Evolutionary conservation across 2,329 filamentous ascomycete species (phyloP), one percentile per base, ranked within the genome.

Genomic region (Claviceps capensis): DNA sequence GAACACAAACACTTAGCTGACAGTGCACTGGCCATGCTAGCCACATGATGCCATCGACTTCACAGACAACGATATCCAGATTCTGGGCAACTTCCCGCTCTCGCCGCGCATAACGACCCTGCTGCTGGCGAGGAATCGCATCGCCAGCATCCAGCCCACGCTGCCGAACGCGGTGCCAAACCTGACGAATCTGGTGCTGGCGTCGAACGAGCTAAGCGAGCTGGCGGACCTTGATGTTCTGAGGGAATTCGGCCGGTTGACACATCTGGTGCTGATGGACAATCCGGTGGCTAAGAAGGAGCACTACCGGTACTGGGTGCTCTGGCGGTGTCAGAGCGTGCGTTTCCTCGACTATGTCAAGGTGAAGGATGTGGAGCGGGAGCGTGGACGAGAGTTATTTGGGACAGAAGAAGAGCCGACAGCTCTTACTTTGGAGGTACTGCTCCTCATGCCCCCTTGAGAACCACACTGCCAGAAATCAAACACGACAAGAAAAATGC

Each of bases 1-100:
- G 9, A 34, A 34, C 9, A 11, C 30, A 9, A 34, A 34, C 3
- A 34, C 3, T 11, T 34, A 34, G 9, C 30, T 34, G 30, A 34
- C 30, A 11, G 30, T 34, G 30, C 30, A 34, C 16, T 17, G 7
- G 7, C 26, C 5, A 19, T 36, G 9, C 30, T 62, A 94, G 88
- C 88, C 90, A 62, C 89, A 94, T 78, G 93, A 97, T 74, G 83
- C 88, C 59, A 94, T 98, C 76, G 93, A 98, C 73, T 84, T 98
- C 63, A 97, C 93, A 69, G 93, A 98, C 76, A 98, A 98, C 69
- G 90, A 96, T 70, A 91, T 98, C 63, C 82, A 87, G 61, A 76
- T 85, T 48, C 79, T 98, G 57, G 85, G 83, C 58, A 96, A 96
- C 72, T 95, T 98, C 67, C 93, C 93, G 3, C 81, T 95, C 49